Conservation (phyloP, 352 stramenopile species). For the Globisporangium cederbergense region DNA sequence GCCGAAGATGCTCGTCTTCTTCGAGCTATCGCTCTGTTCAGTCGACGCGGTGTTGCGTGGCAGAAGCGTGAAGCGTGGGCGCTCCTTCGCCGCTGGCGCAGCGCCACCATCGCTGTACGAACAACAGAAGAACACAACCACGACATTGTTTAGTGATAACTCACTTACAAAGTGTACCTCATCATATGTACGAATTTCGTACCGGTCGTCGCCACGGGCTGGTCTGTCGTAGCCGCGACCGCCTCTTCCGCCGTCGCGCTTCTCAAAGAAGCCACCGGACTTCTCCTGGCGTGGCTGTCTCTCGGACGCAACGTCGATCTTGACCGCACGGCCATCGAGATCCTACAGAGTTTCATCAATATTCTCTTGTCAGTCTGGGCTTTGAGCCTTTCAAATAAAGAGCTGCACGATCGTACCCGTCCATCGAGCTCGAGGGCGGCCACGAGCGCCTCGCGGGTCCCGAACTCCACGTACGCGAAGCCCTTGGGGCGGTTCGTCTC, state of each 20-base stretch:
- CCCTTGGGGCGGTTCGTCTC: conserved; percentile 70
- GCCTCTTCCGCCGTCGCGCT: conserved; percentile 35
- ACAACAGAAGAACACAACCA: not conserved
- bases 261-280: conserved; percentile 46
- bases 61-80: conserved; percentile 53
- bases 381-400: not conserved
- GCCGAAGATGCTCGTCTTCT: conserved; percentile 73
- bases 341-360: conserved; percentile 16
- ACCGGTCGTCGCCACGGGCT: conserved; percentile 28
- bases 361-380: not conserved
- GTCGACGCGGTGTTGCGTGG: conserved; percentile 44
- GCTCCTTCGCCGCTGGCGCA: conserved; percentile 36
- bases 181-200: conserved; percentile 4
- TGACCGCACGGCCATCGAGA: conserved; percentile 43
- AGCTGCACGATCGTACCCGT: conserved; percentile 1
- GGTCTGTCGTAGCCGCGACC: conserved; percentile 26
- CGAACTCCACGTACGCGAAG: conserved; percentile 86
- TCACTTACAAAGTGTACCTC: not conserved
- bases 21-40: conserved; percentile 26
- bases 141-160: conserved; percentile 6
- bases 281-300: conserved; percentile 42
- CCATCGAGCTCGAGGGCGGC: conserved; percentile 62
- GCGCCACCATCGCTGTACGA: not conserved
- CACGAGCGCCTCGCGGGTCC: conserved; percentile 59
- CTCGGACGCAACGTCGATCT: conserved; percentile 72